Evolutionary conservation across 306 rosid species (phyloP).

Genomic region (Acacia confusa): DNA sequence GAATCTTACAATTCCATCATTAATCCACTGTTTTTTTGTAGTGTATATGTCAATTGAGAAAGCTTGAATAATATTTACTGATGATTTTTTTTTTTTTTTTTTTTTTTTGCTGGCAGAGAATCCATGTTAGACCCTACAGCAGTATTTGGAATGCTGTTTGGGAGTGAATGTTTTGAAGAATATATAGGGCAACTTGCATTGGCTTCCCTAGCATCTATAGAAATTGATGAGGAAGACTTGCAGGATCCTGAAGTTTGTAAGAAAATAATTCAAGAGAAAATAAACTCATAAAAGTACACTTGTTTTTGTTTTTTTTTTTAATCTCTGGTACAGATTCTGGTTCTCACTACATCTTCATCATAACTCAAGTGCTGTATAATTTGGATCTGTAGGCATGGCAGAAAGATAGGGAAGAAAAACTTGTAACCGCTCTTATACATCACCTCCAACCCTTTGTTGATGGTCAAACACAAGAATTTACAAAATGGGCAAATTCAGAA

Average conservation of each 20-base stretch:
- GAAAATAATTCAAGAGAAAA: slow-evolving; percentile 66
- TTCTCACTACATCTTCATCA: background rate
- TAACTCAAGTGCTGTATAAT: background rate
- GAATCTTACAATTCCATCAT: too few relatives aligned
- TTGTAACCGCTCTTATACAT: slow-evolving; percentile 51
- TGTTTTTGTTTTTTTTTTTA: too few relatives aligned
- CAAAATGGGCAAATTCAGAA: slow-evolving; percentile 69
- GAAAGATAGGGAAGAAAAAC: slow-evolving; percentile 83
- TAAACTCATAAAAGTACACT: slow-evolving; percentile 63
- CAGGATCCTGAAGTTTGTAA: slow-evolving; percentile 53
- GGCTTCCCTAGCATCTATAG: slow-evolving; percentile 68
- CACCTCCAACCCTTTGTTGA: slow-evolving; percentile 77
- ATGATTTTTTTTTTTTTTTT: too few relatives aligned
- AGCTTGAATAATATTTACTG: too few relatives aligned
- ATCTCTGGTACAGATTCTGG: background rate
- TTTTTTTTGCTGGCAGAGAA: slow-evolving; percentile 46
- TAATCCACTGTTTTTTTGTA: too few relatives aligned
- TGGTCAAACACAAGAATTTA: slow-evolving; percentile 65
- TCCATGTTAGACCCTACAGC: slow-evolving; percentile 84
- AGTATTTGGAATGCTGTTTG: slow-evolving; percentile 97
- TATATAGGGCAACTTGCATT: slow-evolving; percentile 86
- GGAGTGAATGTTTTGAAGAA: slow-evolving; percentile 87
- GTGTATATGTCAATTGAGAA: background rate
- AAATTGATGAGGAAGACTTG: slow-evolving; percentile 60
- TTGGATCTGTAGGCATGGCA: slow-evolving; percentile 52